These are phyloP conservation scores for Diplotaxis tenuifolia DNA, from an alignment of 345 rosid genomes.

Conservation along the genomic window DNA sequence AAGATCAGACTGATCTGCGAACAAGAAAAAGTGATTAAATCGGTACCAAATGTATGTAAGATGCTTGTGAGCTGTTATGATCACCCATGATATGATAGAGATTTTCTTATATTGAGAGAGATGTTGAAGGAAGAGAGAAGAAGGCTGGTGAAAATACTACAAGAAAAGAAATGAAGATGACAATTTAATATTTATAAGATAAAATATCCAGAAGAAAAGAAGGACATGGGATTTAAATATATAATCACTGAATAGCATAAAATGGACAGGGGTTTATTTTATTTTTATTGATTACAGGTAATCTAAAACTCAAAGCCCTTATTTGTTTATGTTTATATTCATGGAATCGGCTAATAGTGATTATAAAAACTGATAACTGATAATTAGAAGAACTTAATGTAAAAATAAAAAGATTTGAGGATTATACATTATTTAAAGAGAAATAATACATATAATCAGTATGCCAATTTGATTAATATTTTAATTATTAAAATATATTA, in stretches of 20 bases:
- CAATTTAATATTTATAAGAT: constrained; percentile 11
- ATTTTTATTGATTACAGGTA: background rate
- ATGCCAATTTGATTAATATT: background rate
- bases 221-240: background rate
- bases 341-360: background rate
- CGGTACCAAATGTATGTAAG: constrained; percentile 64
- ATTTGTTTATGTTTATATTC: background rate
- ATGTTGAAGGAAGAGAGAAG: constrained; percentile 18
- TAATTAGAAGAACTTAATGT: background rate
- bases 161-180: background rate
- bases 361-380: background rate
- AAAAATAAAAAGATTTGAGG: background rate
- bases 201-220: background rate
- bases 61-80: constrained; percentile 44
- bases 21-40: background rate
- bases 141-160: constrained; percentile 7
- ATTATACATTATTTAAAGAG: background rate
- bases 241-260: constrained; percentile 17
- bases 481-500: constrained; percentile 14
- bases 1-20: constrained; percentile 1
- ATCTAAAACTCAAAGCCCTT: background rate
- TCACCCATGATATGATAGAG: constrained; percentile 42
- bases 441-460: background rate
- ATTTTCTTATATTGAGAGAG: background rate
- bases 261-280: background rate